phyloP scores from a whole-genome alignment of 305 asterid species.

The Ruellia speciosa region DNA sequence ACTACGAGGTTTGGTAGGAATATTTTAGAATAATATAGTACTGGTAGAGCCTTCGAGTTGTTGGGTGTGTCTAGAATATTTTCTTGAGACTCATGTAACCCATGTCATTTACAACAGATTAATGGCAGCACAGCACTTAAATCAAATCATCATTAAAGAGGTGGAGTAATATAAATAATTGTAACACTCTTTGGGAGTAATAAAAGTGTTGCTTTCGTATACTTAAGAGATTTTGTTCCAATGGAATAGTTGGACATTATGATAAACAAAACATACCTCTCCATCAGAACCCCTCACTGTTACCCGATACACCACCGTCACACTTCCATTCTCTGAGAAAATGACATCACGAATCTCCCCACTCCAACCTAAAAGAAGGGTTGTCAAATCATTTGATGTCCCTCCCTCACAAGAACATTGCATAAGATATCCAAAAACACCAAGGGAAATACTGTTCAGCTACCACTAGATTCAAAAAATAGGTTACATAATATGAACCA shows the following conservation, averaged over 20 bases:
- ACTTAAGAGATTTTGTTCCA: no score
- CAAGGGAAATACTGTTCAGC: neutral
- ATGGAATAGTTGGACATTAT: neutral
- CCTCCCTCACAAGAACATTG: neutral
- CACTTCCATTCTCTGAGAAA: constrained; percentile 79
- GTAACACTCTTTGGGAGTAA: no score
- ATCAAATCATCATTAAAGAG: no score
- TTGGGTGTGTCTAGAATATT: no score
- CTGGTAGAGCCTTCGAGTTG: no score
- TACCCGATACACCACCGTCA: constrained; percentile 90
- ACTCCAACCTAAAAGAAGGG: constrained; percentile 68
- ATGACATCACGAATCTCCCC: constrained; percentile 93
- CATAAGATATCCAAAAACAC: neutral
- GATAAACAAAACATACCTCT: constrained; percentile 48
- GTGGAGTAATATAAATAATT: no score
- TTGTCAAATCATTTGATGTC: neutral
- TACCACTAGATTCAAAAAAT: neutral
- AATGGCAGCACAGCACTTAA: no score
- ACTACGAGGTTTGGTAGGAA: no score
- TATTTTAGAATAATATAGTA: no score
- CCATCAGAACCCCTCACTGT: constrained; percentile 91
- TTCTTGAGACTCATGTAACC: no score
- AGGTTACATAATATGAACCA: neutral
- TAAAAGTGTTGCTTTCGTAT: no score
- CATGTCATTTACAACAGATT: no score